Conservation (phyloP, 2,329 filamentous ascomycete genomes). For the Hypoxylon sp. region DNA sequence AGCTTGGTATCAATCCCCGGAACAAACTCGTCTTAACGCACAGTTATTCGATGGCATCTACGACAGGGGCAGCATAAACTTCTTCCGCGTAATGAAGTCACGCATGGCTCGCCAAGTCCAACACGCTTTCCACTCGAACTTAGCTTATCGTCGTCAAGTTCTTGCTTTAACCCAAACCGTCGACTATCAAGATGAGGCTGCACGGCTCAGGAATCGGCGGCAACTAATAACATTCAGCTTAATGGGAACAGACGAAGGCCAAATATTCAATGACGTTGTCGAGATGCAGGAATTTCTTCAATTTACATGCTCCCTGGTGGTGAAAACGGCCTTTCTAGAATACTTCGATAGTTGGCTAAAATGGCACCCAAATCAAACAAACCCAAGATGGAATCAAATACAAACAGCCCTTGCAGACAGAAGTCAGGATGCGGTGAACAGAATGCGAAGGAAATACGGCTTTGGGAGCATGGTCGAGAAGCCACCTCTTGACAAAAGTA, state of each 20-base stretch:
- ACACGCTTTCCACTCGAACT: background rate
- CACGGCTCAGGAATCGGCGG: background rate
- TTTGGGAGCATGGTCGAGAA: background rate
- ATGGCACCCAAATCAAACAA: background rate
- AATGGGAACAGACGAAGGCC: background rate
- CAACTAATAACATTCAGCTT: slow-evolving; percentile 5
- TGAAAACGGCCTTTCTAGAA: slow-evolving; percentile 5
- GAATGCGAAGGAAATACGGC: slow-evolving; percentile 1
- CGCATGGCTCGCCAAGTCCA: slow-evolving; percentile 14
- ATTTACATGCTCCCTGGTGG: slow-evolving; percentile 9
- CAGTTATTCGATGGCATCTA: background rate
- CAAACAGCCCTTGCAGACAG: slow-evolving; percentile 11
- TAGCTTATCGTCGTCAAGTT: background rate
- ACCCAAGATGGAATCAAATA: slow-evolving; percentile 21
- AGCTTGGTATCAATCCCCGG: background rate
- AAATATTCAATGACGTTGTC: background rate
- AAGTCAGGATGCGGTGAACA: background rate
- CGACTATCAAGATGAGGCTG: background rate
- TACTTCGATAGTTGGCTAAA: slow-evolving; percentile 8
- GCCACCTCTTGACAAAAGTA: background rate
- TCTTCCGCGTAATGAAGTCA: slow-evolving; percentile 27
- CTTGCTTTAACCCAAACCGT: background rate
- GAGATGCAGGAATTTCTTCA: background rate
- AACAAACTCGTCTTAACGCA: background rate
- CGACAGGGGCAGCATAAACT: slow-evolving; percentile 8